These are phyloP conservation scores for Pyracantha coccinea DNA, from an alignment of 331 rosid species.

Conservation along the genomic window DNA sequence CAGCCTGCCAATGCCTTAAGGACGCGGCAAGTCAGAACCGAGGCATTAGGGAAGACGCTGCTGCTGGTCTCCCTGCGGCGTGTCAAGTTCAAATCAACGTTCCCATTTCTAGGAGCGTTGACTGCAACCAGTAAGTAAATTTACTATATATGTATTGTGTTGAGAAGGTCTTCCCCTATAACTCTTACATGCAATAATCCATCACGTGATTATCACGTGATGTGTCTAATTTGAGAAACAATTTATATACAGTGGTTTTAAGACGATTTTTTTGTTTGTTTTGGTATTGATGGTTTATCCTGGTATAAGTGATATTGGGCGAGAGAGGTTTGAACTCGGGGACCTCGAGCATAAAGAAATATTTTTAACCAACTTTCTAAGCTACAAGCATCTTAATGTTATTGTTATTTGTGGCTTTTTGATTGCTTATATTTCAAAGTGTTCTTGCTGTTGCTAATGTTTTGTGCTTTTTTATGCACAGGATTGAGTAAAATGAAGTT, in stretches of 20 bases:
- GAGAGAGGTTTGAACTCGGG: fast-evolving
- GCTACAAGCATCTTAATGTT: too few relatives aligned
- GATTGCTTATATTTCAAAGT: neutral
- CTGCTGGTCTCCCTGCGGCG: neutral
- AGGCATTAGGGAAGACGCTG: neutral
- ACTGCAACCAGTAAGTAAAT: constrained; percentile 1
- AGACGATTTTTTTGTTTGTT: too few relatives aligned
- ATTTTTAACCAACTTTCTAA: too few relatives aligned
- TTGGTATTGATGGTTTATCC: too few relatives aligned
- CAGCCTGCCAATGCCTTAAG: constrained; percentile 9
- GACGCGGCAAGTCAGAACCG: neutral
- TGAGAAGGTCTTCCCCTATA: too few relatives aligned
- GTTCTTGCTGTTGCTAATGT: neutral
- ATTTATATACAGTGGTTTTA: too few relatives aligned
- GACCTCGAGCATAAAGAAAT: too few relatives aligned
- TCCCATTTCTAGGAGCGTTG: neutral
- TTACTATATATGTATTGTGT: too few relatives aligned
- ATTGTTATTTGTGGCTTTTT: too few relatives aligned
- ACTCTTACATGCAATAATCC: too few relatives aligned
- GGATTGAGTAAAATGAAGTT: neutral
- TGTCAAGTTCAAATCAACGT: neutral
- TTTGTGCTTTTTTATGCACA: neutral
- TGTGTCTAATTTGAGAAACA: too few relatives aligned
- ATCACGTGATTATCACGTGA: neutral
- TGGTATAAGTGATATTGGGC: too few relatives aligned